phyloP scores from a whole-genome alignment of 352 stramenopile genomes.

The Globisporangium megalacanthum region DNA sequence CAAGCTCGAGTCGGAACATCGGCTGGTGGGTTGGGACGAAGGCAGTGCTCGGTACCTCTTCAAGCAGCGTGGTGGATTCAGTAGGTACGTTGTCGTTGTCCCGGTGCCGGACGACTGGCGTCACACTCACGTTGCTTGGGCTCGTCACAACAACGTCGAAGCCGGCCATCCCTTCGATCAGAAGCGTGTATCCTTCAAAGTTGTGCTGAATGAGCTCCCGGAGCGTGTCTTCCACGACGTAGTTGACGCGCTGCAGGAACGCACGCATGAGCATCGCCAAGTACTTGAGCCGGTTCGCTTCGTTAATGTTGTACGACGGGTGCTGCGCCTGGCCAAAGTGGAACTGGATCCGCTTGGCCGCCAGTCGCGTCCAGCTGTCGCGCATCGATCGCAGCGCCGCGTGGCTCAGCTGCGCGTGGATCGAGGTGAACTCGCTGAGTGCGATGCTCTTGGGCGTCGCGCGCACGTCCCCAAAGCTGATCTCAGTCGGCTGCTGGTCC shows the following conservation, averaged over 20 bases:
- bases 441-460: slow-evolving; percentile 61
- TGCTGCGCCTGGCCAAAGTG: slow-evolving; percentile 53
- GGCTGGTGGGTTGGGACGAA: slow-evolving; percentile 37
- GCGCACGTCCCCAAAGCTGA: slow-evolving; percentile 48
- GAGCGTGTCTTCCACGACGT: slow-evolving; percentile 76
- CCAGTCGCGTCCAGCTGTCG: slow-evolving; percentile 67
- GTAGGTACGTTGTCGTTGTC: not conserved
- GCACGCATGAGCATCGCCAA: slow-evolving; percentile 41
- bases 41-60: not conserved
- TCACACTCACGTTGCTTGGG: slow-evolving; percentile 39
- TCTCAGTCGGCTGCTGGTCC: slow-evolving; percentile 60
- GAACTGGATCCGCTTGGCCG: slow-evolving; percentile 67
- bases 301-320: slow-evolving; percentile 49
- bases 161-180: slow-evolving; percentile 65
- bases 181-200: slow-evolving; percentile 56
- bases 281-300: slow-evolving; percentile 69
- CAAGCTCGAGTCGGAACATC: slow-evolving; percentile 67
- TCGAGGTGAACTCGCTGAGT: slow-evolving; percentile 58
- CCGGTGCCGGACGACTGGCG: not conserved
- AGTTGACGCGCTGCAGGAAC: slow-evolving; percentile 76
- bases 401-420: slow-evolving; percentile 69
- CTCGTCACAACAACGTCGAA: slow-evolving; percentile 51
- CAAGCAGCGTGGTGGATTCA: not conserved
- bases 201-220: slow-evolving; percentile 57
- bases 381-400: slow-evolving; percentile 69